Evolutionary conservation across 2,329 filamentous ascomycete species (phyloP).

Genomic region (Penicillium sp.): DNA sequence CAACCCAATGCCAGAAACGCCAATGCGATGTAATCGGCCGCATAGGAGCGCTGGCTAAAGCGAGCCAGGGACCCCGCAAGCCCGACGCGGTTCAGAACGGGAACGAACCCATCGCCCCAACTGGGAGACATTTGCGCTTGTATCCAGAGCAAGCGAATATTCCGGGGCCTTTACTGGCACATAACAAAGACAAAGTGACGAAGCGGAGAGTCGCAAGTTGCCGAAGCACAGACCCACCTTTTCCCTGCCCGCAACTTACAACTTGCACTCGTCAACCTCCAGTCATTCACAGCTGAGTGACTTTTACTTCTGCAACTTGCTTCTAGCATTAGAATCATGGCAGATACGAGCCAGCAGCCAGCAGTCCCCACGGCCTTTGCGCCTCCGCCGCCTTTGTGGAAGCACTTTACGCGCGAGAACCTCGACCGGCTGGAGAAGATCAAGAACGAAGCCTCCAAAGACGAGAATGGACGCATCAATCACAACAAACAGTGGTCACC

Average conservation of each 20-base stretch:
- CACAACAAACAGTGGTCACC: constrained; percentile 33
- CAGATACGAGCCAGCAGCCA: constrained; percentile 50
- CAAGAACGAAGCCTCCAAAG: constrained; percentile 39
- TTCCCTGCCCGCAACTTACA: constrained; percentile 4
- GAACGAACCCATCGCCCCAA: constrained; percentile 21
- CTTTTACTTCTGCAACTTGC: background rate
- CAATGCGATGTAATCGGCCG: constrained; percentile 81
- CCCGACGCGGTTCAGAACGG: constrained; percentile 28
- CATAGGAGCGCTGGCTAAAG: constrained; percentile 68
- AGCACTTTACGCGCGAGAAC: constrained; percentile 76
- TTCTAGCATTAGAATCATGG: constrained; percentile 47
- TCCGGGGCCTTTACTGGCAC: constrained; percentile 4
- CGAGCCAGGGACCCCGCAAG: constrained; percentile 47
- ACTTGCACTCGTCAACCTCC: background rate
- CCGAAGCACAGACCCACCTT: constrained; percentile 18
- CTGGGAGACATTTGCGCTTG: constrained; percentile 26
- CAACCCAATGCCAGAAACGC: constrained; percentile 64
- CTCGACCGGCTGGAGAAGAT: constrained; percentile 55
- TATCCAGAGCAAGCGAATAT: constrained; percentile 2
- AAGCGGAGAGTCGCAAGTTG: background rate
- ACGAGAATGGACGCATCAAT: constrained; percentile 25
- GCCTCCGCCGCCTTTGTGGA: constrained; percentile 84
- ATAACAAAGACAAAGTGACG: background rate
- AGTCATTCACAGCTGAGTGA: background rate
- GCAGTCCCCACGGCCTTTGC: constrained; percentile 66